Conservation (phyloP, 805 yeast species). For the Candida sithepensis region DNA sequence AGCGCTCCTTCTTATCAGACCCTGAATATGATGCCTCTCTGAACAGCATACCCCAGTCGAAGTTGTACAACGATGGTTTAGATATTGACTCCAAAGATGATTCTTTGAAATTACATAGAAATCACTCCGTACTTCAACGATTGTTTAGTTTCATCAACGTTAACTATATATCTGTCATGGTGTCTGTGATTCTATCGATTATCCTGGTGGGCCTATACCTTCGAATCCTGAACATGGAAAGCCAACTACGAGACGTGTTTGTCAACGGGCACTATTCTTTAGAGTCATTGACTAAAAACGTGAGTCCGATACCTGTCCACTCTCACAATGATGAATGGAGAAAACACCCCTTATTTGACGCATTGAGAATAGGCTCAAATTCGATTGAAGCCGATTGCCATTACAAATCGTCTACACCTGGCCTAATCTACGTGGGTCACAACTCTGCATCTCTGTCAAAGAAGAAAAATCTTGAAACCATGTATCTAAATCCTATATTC, state of each 20-base stretch:
- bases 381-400: slow-evolving; percentile 70
- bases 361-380: slow-evolving; percentile 45
- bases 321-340: slow-evolving; percentile 75
- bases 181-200: slow-evolving; percentile 7
- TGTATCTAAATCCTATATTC: slow-evolving; percentile 54
- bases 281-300: slow-evolving; percentile 25
- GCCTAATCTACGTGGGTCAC: slow-evolving; percentile 60
- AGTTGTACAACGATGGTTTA: not conserved
- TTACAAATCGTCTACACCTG: slow-evolving; percentile 33
- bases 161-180: slow-evolving; percentile 6
- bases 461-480: slow-evolving; percentile 40
- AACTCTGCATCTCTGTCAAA: slow-evolving; percentile 40
- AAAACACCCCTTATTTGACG: slow-evolving; percentile 52
- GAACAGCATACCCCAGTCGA: not conserved
- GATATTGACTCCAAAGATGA: not conserved
- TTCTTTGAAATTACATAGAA: too few species aligned
- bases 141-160: slow-evolving; percentile 1
- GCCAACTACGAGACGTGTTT: slow-evolving; percentile 6
- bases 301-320: slow-evolving; percentile 40
- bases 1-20: not conserved
- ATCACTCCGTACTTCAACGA: not conserved
- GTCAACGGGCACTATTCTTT: slow-evolving; percentile 4
- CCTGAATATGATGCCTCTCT: not conserved
- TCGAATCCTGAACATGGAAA: slow-evolving; percentile 4
- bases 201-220: slow-evolving; percentile 10